Conservation (phyloP, 2,329 filamentous ascomycete species). For the Ophiostoma novo-ulmi region DNA sequence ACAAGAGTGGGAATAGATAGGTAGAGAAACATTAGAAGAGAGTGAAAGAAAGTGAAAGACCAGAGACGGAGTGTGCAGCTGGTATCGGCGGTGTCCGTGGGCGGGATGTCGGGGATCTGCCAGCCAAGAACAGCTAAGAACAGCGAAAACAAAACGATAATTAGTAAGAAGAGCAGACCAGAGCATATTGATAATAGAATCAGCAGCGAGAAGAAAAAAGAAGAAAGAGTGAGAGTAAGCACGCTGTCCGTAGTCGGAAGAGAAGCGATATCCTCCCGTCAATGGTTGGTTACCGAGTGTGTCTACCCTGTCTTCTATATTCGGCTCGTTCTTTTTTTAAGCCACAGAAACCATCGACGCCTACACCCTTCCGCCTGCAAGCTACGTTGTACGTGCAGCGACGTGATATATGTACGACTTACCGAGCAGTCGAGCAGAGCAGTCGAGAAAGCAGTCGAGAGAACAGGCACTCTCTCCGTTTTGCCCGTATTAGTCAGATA, state of each 20-base stretch:
- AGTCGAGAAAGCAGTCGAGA: too few relatives aligned
- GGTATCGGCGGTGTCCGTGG: neutral
- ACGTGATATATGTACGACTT: neutral
- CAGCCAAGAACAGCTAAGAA: neutral
- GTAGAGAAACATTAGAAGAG: neutral
- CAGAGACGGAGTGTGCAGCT: neutral
- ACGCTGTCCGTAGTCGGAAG: neutral
- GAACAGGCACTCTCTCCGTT: too few relatives aligned
- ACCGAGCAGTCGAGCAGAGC: too few relatives aligned
- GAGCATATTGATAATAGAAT: too few relatives aligned
- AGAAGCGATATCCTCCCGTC: neutral
- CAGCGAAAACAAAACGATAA: neutral
- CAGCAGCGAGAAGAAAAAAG: too few relatives aligned
- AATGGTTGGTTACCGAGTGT: neutral
- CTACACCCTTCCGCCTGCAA: neutral
- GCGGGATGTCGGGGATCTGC: neutral
- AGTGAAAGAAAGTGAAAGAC: too few relatives aligned
- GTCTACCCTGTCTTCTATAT: neutral
- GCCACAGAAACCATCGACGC: neutral
- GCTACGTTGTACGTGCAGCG: slow-evolving; percentile 4
- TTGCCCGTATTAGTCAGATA: too few relatives aligned
- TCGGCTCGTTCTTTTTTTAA: too few relatives aligned
- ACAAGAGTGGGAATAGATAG: neutral
- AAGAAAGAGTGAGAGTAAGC: neutral
- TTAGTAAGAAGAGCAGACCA: neutral